Conservation (phyloP, 2,329 filamentous ascomycete genomes). For the Cercospora zeae-maydis region DNA sequence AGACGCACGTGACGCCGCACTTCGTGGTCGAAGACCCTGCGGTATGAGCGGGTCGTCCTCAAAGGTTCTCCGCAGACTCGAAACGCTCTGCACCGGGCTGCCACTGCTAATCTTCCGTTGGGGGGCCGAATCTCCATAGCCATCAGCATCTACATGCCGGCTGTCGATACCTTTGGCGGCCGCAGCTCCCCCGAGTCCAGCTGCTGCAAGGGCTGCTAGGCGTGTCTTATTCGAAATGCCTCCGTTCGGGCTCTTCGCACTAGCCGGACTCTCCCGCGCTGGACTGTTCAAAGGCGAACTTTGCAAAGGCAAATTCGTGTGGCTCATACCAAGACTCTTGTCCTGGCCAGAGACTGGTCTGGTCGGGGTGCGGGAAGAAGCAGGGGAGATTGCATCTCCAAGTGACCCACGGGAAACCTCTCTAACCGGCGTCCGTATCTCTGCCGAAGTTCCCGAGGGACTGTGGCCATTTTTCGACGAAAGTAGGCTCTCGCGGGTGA, state of each 20-base stretch:
- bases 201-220: slow-evolving; percentile 38
- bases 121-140: slow-evolving; percentile 27
- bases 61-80: slow-evolving; percentile 59
- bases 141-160: slow-evolving; percentile 40
- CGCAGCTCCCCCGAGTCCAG: slow-evolving; percentile 39
- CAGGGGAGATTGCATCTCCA: slow-evolving; percentile 54
- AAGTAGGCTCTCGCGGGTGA: slow-evolving; percentile 82
- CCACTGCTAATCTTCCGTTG: slow-evolving; percentile 25
- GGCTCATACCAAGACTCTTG: slow-evolving; percentile 58
- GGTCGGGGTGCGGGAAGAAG: slow-evolving; percentile 58
- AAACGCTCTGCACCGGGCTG: slow-evolving; percentile 89
- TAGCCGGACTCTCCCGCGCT: slow-evolving; percentile 36
- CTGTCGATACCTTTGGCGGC: slow-evolving; percentile 66
- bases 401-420: slow-evolving; percentile 61
- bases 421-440: slow-evolving; percentile 54
- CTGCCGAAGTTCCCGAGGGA: slow-evolving; percentile 62
- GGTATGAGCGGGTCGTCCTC: slow-evolving; percentile 48
- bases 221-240: slow-evolving; percentile 40
- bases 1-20: slow-evolving; percentile 52
- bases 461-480: slow-evolving; percentile 75
- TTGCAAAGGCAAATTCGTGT: slow-evolving; percentile 44
- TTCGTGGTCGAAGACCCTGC: slow-evolving; percentile 33
- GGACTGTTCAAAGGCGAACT: slow-evolving; percentile 36
- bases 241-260: slow-evolving; percentile 29
- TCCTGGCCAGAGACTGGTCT: slow-evolving; percentile 54